Conservation (phyloP, 495 filamentous ascomycete genomes). For the Annulohypoxylon maeteangense region DNA sequence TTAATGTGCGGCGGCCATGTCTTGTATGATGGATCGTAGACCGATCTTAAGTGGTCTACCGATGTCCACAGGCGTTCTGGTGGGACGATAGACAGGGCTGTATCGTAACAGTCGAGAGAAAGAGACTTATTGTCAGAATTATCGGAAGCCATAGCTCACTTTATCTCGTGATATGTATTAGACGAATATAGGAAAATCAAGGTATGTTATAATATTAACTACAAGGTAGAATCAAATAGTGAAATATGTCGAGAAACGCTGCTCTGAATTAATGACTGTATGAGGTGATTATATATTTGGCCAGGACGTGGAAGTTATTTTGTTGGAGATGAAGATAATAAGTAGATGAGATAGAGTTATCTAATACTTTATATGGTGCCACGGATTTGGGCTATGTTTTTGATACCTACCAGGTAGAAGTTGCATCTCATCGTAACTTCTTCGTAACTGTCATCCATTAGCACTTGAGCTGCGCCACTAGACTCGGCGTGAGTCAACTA, state of each 20-base stretch:
- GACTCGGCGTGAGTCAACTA: constrained; percentile 23
- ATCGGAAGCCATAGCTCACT: constrained; percentile 34
- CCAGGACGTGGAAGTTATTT: background rate
- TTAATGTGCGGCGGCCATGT: constrained; percentile 72
- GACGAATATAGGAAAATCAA: background rate
- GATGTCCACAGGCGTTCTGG: constrained; percentile 52
- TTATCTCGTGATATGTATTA: background rate
- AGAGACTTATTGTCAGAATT: background rate
- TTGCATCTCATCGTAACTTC: background rate
- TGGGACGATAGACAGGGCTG: constrained; percentile 63
- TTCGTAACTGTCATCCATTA: background rate
- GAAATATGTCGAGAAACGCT: background rate
- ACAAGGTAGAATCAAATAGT: background rate
- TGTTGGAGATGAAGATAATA: background rate
- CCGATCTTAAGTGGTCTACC: constrained; percentile 59
- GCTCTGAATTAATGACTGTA: no score
- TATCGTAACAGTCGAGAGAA: constrained; percentile 54
- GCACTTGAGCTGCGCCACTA: constrained; percentile 2
- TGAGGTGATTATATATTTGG: background rate
- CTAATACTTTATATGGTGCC: background rate
- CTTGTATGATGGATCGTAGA: constrained; percentile 65
- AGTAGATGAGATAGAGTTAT: background rate
- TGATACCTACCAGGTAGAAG: background rate
- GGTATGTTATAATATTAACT: background rate
- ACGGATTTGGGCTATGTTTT: background rate